These are phyloP conservation scores for Ceratocystis ficicola DNA, from an alignment of 2,329 filamentous ascomycete genomes.

Conservation along the genomic window DNA sequence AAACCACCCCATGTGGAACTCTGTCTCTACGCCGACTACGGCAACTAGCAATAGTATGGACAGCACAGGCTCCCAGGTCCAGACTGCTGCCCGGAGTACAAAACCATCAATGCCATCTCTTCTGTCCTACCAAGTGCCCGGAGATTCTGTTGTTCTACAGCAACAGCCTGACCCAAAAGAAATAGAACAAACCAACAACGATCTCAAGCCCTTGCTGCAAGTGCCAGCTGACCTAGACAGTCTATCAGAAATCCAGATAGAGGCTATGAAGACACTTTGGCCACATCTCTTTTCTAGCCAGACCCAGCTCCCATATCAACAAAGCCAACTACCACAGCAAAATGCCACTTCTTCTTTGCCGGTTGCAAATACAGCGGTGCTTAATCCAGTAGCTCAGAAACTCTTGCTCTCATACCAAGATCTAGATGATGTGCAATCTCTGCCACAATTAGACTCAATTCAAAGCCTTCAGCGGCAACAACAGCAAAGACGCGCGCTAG, in stretches of 20 bases:
- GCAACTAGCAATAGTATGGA: background rate
- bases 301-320: background rate
- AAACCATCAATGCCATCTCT: background rate
- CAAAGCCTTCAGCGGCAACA: background rate
- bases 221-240: background rate
- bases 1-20: constrained; percentile 15
- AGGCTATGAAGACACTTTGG: constrained; percentile 6
- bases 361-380: background rate
- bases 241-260: background rate
- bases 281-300: constrained; percentile 8
- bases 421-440: background rate
- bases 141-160: background rate
- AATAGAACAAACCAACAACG: background rate
- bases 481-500: background rate
- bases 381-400: background rate
- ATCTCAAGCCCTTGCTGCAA: background rate
- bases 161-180: background rate
- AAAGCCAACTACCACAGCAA: background rate
- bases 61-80: background rate
- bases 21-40: background rate
- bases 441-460: background rate
- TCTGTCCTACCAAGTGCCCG: background rate
- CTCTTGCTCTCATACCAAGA: background rate
- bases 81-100: background rate
- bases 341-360: background rate